These are phyloP conservation scores for Aureobasidium zeae DNA, from an alignment of 2,329 filamentous ascomycete species.

Conservation along the genomic window DNA sequence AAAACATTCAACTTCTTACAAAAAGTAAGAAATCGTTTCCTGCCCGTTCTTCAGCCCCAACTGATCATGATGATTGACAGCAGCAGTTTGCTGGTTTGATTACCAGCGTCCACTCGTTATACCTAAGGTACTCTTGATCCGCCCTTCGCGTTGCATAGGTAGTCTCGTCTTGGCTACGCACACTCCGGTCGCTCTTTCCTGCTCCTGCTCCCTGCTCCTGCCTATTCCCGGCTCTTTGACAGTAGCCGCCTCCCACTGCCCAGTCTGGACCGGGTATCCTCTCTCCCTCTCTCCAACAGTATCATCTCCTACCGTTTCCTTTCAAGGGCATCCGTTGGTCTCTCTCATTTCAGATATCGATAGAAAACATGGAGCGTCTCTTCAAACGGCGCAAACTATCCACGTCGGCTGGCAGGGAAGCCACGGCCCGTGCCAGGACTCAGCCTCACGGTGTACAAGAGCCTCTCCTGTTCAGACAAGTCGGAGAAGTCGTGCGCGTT, in stretches of 20 bases:
- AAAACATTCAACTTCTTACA: too few species aligned
- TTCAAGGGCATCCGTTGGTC: slow-evolving; percentile 1
- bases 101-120: slow-evolving; percentile 35
- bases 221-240: slow-evolving; percentile 10
- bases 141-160: too few species aligned
- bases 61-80: too few species aligned
- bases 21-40: too few species aligned
- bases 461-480: slow-evolving; percentile 1
- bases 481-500: slow-evolving; percentile 15
- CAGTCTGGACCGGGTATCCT: slow-evolving; percentile 6
- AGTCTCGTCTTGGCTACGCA: neutral
- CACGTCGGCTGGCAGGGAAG: slow-evolving; percentile 20
- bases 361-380: slow-evolving; percentile 26
- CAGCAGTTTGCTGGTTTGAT: slow-evolving; percentile 23
- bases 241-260: slow-evolving; percentile 21
- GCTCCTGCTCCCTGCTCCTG: too few species aligned
- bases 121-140: too few species aligned
- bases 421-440: slow-evolving; percentile 15
- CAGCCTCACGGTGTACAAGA: slow-evolving; percentile 15
- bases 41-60: too few species aligned
- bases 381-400: slow-evolving; percentile 23
- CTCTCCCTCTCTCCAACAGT: too few species aligned
- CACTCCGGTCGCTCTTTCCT: neutral
- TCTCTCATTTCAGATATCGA: slow-evolving; percentile 7
- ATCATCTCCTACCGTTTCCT: slow-evolving; percentile 1